Evolutionary conservation across 208 protist genomes (phyloP).

Genomic region (Leishmania aethiopica): DNA sequence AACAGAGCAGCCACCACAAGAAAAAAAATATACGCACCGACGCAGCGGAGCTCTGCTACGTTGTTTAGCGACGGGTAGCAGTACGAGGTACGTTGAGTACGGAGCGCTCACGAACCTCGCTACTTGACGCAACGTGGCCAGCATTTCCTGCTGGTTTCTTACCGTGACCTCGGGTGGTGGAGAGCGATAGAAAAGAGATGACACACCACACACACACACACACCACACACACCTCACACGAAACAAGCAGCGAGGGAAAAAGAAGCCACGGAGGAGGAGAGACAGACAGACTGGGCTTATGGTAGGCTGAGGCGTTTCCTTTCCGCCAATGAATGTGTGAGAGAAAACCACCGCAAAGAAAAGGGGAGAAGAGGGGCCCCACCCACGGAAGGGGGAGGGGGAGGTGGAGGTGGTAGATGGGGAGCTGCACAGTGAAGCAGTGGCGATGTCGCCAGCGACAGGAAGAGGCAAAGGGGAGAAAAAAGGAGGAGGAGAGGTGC

Average conservation of each 20-base stretch:
- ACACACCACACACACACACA: background rate
- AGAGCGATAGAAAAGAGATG: background rate
- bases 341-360: background rate
- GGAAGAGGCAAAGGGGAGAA: no score
- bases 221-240: background rate
- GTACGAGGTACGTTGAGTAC: background rate
- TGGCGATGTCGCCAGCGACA: background rate
- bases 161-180: background rate
- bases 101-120: background rate
- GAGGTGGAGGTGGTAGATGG: background rate
- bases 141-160: no score
- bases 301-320: background rate
- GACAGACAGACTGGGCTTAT: background rate
- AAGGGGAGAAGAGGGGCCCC: background rate
- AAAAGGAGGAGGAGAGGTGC: background rate
- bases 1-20: background rate
- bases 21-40: background rate
- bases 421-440: background rate
- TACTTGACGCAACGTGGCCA: background rate
- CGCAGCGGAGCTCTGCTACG: background rate
- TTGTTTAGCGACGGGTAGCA: background rate
- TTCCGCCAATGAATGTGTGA: no score
- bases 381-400: background rate
- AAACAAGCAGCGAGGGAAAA: background rate
- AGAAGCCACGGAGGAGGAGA: background rate